phyloP scores from a whole-genome alignment of 129 eudicot genomes.

The Gnaphalium uliginosum region DNA sequence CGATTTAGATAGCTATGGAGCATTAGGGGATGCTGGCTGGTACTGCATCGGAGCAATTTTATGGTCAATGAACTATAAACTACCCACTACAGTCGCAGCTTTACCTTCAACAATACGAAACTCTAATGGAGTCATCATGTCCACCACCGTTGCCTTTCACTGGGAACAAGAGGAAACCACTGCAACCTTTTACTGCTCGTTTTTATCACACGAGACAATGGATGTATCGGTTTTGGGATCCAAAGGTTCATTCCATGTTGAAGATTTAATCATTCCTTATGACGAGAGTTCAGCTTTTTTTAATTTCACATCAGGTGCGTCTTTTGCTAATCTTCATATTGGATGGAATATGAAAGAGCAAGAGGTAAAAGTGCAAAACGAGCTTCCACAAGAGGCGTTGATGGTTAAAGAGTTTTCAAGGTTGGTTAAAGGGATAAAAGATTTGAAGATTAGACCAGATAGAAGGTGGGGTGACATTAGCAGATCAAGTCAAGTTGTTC shows the following conservation, averaged over 20 bases:
- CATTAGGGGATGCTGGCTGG: slow-evolving; percentile 91
- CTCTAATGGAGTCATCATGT: slow-evolving; percentile 59
- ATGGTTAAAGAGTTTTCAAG: slow-evolving; percentile 70
- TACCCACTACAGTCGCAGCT: slow-evolving; percentile 59
- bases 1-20: slow-evolving; percentile 76
- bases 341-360: slow-evolving; percentile 67
- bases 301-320: slow-evolving; percentile 48
- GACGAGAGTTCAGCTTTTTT: slow-evolving; percentile 63
- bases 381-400: slow-evolving; percentile 76
- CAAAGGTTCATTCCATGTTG: slow-evolving; percentile 63
- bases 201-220: slow-evolving; percentile 67
- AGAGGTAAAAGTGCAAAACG: slow-evolving; percentile 42
- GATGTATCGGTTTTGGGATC: slow-evolving; percentile 56
- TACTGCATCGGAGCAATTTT: slow-evolving; percentile 82
- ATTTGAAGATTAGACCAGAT: slow-evolving; percentile 35
- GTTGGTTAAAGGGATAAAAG: slow-evolving; percentile 51
- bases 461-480: slow-evolving; percentile 55
- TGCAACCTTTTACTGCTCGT: slow-evolving; percentile 74
- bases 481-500: slow-evolving; percentile 61
- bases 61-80: slow-evolving; percentile 70
- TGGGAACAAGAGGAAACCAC: slow-evolving; percentile 60
- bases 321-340: slow-evolving; percentile 57
- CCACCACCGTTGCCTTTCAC: slow-evolving; percentile 59
- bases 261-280: slow-evolving; percentile 71
- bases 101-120: slow-evolving; percentile 51